Base-by-base conservation (phyloP, 169 alveolate species). In the Hepatocystis sp. region DNA sequence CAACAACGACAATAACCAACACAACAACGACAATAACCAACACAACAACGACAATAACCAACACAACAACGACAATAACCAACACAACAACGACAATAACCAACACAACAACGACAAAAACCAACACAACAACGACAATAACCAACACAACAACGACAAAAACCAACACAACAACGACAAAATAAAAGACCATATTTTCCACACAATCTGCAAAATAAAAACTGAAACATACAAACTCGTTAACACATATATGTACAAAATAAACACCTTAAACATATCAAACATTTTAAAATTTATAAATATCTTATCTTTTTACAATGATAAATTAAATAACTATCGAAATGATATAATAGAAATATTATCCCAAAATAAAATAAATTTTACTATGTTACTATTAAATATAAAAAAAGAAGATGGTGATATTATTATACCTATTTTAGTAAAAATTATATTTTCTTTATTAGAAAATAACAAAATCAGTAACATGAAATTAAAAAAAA, bases 381-480 rank as follows among this genome's bases (percentile, higher is more conserved):
- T 81, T 40, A 81, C 89, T 1, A 81, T 61, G 39, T 49, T 81
- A 36, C 11, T 81, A 23, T 51, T 81, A 53, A 81, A 81, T 65
- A 63, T 81, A 49, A 81, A 81, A 36, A 67, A 81, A 65, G 89
- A 81, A 63, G 89, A 81, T 25, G 39, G 36, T 23, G 28, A 39
- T 30, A 21, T 8, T 8, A 52, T 81, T 47, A 81, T 34, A n/a
- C 89, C 84, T 4, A 47, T 81, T 2, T 61, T 81, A 66, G 49
- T 63, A 46, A 81, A 81, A 81, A 81, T 81, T n/a, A 81, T 81
- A 47, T 81, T 81, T 44, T 81, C 84, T 30, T 13, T 81, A 25
- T 61, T 81, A 81, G 63, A 56, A 81, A 81, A 64, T 23, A 52
- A 32, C 46, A 64, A 64, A 81, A 63, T 49, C 28, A 64, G 84